A percentile compares a stretch with the other conserved stretches of the same genome.
These are phyloP conservation scores for Pisolithus marmoratus DNA, from an alignment of 768 basidiomycete genomes.

Conservation along the genomic window DNA sequence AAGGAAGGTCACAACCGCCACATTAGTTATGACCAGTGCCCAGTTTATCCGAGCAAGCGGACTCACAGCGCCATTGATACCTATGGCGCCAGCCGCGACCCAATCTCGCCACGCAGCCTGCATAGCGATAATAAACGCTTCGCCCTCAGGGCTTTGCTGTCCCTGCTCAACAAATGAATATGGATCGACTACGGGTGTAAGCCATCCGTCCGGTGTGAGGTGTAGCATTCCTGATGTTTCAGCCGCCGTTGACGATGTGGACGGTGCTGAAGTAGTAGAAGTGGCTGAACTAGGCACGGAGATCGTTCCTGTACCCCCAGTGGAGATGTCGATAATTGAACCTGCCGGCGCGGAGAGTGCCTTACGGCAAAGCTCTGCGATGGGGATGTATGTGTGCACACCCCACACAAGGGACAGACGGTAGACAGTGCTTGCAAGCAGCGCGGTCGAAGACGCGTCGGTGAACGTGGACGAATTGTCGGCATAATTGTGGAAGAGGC, in stretches of 20 bases:
- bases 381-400: conserved; percentile 44
- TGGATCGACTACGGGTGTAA: conserved; percentile 74
- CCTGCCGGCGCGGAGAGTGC: conserved; percentile 23
- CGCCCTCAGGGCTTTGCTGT: conserved; percentile 59
- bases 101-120: conserved; percentile 76
- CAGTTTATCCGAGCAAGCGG: too few species aligned
- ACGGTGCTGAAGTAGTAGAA: conserved; percentile 9
- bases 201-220: conserved; percentile 57
- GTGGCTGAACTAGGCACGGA: neutral
- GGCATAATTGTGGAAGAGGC: conserved; percentile 65
- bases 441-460: conserved; percentile 68
- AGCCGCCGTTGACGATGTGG: conserved; percentile 7
- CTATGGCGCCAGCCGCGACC: conserved; percentile 49
- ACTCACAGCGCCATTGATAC: conserved; percentile 36
- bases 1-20: neutral
- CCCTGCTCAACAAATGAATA: conserved; percentile 44
- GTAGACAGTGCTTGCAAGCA: conserved; percentile 75
- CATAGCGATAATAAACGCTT: conserved; percentile 76
- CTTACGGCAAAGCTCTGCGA: conserved; percentile 52
- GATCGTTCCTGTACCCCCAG: neutral
- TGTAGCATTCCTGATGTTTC: conserved; percentile 30
- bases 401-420: conserved; percentile 54
- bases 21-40: neutral
- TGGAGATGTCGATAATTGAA: conserved; percentile 12
- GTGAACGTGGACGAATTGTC: conserved; percentile 54